Conservation (phyloP, 306 rosid species). For the Cicer bijugum region DNA sequence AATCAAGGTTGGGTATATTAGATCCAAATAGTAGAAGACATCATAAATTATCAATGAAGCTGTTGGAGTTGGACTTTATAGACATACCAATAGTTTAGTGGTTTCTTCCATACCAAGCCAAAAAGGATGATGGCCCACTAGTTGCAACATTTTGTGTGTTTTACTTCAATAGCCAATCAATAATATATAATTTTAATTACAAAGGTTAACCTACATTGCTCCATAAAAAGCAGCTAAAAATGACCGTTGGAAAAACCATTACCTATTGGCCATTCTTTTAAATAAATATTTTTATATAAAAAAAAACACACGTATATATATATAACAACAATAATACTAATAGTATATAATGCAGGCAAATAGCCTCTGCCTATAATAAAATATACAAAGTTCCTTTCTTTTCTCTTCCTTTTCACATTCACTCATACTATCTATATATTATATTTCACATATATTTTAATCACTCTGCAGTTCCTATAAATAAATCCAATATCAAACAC, state of each 20-base stretch:
- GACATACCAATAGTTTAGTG: no score
- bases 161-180: no score
- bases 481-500: conserved; percentile 2
- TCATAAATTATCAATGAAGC: no score
- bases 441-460: conserved; percentile 24
- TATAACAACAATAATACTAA: neutral
- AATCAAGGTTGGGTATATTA: no score
- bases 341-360: neutral
- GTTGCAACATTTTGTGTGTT: no score
- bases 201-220: conserved; percentile 24
- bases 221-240: conserved; percentile 35
- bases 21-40: no score
- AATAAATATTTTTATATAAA: neutral
- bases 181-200: neutral
- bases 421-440: neutral
- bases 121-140: no score
- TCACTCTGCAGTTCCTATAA: conserved; percentile 13
- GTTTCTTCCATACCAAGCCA: no score
- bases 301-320: neutral
- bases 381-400: conserved; percentile 19
- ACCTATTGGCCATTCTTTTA: neutral
- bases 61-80: no score
- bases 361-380: conserved; percentile 43
- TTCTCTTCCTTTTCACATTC: conserved; percentile 23
- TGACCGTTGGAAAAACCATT: conserved; percentile 61